Conservation (phyloP, 805 yeast species). For the Ogataea henricii region DNA sequence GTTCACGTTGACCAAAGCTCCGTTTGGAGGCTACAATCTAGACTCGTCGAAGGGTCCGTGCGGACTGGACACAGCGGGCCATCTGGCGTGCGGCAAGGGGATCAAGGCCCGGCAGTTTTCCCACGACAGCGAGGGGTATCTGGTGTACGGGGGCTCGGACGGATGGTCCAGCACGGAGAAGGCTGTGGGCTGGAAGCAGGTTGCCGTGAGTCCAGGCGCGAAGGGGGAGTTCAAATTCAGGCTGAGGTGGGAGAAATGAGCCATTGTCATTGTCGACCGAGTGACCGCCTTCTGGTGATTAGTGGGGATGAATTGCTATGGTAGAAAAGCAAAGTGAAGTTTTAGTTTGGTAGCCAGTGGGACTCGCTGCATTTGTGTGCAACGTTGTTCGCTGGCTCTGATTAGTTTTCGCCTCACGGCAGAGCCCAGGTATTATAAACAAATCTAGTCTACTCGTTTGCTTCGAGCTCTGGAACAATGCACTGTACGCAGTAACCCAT, state of each 20-base stretch:
- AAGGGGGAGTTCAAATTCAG: constrained; percentile 41
- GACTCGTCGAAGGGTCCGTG: constrained; percentile 76
- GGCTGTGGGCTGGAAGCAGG: constrained; percentile 49
- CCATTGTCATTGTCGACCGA: too few relatives aligned
- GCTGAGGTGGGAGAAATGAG: constrained; percentile 34
- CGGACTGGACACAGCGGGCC: constrained; percentile 42
- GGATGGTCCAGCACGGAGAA: constrained; percentile 57
- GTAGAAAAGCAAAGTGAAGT: too few relatives aligned
- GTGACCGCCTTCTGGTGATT: too few relatives aligned
- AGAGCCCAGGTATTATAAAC: too few relatives aligned
- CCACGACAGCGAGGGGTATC: constrained; percentile 43
- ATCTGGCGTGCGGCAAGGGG: constrained; percentile 34
- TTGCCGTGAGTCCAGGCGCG: constrained; percentile 48
- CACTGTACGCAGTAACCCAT: too few relatives aligned
- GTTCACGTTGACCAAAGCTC: constrained; percentile 56
- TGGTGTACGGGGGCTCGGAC: constrained; percentile 63
- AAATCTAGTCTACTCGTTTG: too few relatives aligned
- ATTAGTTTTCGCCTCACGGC: too few relatives aligned
- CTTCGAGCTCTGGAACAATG: too few relatives aligned
- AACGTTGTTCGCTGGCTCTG: too few relatives aligned
- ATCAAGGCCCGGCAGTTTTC: constrained; percentile 58
- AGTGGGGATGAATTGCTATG: too few relatives aligned
- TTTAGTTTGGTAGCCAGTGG: too few relatives aligned
- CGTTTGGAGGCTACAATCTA: constrained; percentile 73
- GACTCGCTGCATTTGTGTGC: too few relatives aligned